Base-by-base conservation (phyloP, 805 yeast species). In the Metschnikowia baotianmanensis region DNA sequence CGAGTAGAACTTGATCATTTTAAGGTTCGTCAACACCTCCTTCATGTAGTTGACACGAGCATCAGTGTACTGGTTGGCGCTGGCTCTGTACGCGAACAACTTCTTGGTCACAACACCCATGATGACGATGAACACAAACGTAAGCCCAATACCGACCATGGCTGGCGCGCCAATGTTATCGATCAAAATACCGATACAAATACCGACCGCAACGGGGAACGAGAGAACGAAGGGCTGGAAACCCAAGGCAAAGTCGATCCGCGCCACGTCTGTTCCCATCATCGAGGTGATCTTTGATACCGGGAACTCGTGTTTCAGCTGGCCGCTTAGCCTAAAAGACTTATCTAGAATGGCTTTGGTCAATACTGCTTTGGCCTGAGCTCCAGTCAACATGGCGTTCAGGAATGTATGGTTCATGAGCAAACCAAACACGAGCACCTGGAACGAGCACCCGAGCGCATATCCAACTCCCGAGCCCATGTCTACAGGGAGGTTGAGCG, bases 1-100 rank as follows among this genome's bases (percentile, higher is more conserved):
- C 1, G 95, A 86, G 59, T 89, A 90, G 59, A 76, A 85, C 65
- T 90, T 90, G 60, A 90, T 86, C 58, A 83, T 74, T 56, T 85
- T 86, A 73, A 90, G 77, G 49, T 84, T 80, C 55, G 76, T 80
- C 48, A 90, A 69, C 21, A 88, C 77, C 60, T 90, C 98, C 50
- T 86, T 83, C 59, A 88, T 80, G 35, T 78, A 71, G 34, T 79
- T 72, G 17, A 90, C 87, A 55, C 98, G 80, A 16, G 67, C 61
- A 60, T 90, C 98, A 2, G 96, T 90, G 53, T 66, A 76, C 2
- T 63, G 64, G 42, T 78, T 79, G 8, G 86, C 81, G n/a, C 60
- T 58, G 19, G 63, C 66, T 56, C 96, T 78, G 46, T 73, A 69
- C 2, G 47, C 57, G 49, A 85, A 75, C 48, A 88, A 69, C 22